These are phyloP conservation scores for Saccharum officinarum DNA, from an alignment of 176 grass and related monocot genomes.

Conservation along the genomic window DNA sequence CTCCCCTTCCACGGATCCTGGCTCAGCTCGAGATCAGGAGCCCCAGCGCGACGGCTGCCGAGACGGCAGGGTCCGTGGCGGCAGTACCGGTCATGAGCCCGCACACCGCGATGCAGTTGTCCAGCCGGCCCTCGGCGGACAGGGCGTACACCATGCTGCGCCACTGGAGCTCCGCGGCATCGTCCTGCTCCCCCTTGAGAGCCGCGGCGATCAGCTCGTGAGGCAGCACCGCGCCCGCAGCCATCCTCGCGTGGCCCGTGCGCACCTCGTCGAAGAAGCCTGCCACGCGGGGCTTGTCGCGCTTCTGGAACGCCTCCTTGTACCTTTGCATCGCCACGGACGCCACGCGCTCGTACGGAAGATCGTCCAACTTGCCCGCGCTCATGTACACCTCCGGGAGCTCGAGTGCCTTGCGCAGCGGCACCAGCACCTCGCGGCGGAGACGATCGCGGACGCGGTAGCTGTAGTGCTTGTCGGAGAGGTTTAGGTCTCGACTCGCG, in stretches of 20 bases:
- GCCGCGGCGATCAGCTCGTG: slow-evolving; percentile 12
- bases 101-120: slow-evolving; percentile 72
- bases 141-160: slow-evolving; percentile 9
- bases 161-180: neutral
- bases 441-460: slow-evolving; percentile 49
- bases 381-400: slow-evolving; percentile 74
- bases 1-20: slow-evolving; percentile 65
- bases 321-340: slow-evolving; percentile 2
- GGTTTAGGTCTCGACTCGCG: slow-evolving; percentile 23
- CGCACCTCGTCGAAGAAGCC: slow-evolving; percentile 5
- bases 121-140: slow-evolving; percentile 36
- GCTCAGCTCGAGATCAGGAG: slow-evolving; percentile 68
- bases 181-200: slow-evolving; percentile 9
- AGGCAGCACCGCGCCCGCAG: neutral
- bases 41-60: slow-evolving; percentile 63
- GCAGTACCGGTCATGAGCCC: slow-evolving; percentile 50
- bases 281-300: neutral
- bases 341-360: neutral
- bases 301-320: slow-evolving; percentile 20
- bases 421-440: slow-evolving; percentile 34
- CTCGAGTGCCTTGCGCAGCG: slow-evolving; percentile 53
- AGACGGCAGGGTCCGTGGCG: slow-evolving; percentile 20
- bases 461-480: slow-evolving; percentile 53
- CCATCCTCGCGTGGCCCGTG: neutral
- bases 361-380: slow-evolving; percentile 1